Evolutionary conservation across 1,284 basidiomycete species (phyloP).

Genomic region (Ganoderma boninense): DNA sequence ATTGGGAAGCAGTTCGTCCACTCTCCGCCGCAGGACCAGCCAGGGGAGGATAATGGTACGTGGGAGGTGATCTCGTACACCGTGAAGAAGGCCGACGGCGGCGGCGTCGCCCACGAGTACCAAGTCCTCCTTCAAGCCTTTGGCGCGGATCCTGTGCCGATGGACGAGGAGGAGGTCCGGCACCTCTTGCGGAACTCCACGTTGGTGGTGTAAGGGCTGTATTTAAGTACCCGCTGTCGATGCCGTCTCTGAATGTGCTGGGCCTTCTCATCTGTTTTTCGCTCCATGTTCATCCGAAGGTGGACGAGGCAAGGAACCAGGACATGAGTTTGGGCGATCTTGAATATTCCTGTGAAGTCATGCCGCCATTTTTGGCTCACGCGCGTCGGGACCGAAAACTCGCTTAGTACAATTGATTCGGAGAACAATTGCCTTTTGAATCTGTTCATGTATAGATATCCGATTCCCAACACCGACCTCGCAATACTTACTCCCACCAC

Average conservation of each 20-base stretch:
- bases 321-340: too few relatives aligned
- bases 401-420: too few relatives aligned
- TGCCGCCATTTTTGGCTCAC: too few relatives aligned
- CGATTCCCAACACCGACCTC: too few relatives aligned
- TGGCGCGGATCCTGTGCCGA: conserved; percentile 8
- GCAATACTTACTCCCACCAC: too few relatives aligned
- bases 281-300: too few relatives aligned
- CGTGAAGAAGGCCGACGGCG: conserved; percentile 8
- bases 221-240: not conserved
- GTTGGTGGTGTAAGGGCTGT: not conserved
- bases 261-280: not conserved
- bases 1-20: conserved; percentile 4
- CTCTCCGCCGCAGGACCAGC: not conserved
- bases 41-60: conserved; percentile 15
- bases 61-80: conserved; percentile 22
- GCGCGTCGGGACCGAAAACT: too few relatives aligned
- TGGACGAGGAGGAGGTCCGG: conserved; percentile 17
- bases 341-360: too few relatives aligned
- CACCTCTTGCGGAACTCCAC: conserved; percentile 14
- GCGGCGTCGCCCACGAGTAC: conserved; percentile 18
- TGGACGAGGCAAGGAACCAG: too few relatives aligned
- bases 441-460: too few relatives aligned
- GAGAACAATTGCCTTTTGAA: too few relatives aligned
- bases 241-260: not conserved
- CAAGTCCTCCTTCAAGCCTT: conserved; percentile 10